Base-by-base conservation (phyloP, 306 rosid genomes). In the Cajanus cajan region DNA sequence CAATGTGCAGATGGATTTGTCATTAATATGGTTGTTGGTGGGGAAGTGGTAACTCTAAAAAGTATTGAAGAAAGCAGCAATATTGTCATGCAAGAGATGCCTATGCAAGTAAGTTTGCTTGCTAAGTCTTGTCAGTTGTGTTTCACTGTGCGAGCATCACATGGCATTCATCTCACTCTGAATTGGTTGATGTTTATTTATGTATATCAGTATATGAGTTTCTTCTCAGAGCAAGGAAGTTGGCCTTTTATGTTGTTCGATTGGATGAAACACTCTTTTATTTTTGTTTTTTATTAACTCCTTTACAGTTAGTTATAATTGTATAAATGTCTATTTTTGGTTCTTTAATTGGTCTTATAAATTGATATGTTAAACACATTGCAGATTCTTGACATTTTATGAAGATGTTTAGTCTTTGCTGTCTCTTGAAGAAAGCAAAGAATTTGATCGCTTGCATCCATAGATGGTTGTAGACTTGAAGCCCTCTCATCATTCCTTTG, bases 21-120 rank as follows among this genome's bases (percentile, higher is more conserved):
- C 48, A 96, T 91, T 91, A 96, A 91, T 78, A 93, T 91, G 99
- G 98, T 95, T 52, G 93, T 88, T 51, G 92, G 99, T 62, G 98
- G 97, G 16, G 99, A 93, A 88, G 96, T 96, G 48, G 94, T 90
- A 33, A 91, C 85, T 21, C 90, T 96, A 68, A 90, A 88, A 79
- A 84, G 80, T 87, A 66, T 91, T 14, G 99, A 93, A 90, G 99
- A 93, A 84, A 89, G 90, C 83, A 90, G 87, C 83, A 73, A 80
- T 77, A 87, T 90, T 73, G 80, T 91, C 84, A 88, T 96, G 83
- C 94, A 88, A 78, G 97, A 96, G 89, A 93, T 96, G 98, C 98
- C 97, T 66, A 90, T 96, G 86, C 86, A 86, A 82, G 99, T 93
- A 84, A 88, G 91, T 85, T 73, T 76, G 6, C 63, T 71, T 79